Evolutionary conservation across 805 yeast genomes (phyloP).

Genomic region (Teunomyces pallodes): DNA sequence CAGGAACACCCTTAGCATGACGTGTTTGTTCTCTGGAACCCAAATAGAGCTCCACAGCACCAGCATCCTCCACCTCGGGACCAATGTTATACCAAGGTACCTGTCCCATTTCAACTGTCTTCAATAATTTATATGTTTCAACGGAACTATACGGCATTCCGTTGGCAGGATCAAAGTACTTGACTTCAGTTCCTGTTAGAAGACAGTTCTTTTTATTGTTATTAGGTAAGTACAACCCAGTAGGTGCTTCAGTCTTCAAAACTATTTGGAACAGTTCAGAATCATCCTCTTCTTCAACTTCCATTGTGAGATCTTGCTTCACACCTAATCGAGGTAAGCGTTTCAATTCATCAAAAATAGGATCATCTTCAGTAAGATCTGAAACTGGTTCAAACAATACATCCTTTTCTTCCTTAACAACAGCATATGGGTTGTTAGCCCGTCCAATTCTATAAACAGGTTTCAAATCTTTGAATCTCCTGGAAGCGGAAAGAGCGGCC

Average conservation of each 20-base stretch:
- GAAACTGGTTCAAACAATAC: conserved; percentile 32
- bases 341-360: conserved; percentile 41
- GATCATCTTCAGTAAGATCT: conserved; percentile 33
- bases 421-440: conserved; percentile 38
- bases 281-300: conserved; percentile 39
- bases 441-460: conserved; percentile 44
- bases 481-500: conserved; percentile 48
- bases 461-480: conserved; percentile 55
- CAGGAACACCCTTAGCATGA: conserved; percentile 86
- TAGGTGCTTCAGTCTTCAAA: conserved; percentile 68
- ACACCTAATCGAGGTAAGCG: conserved; percentile 64
- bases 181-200: conserved; percentile 75
- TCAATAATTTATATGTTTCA: conserved; percentile 70
- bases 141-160: conserved; percentile 86
- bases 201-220: conserved; percentile 67
- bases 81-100: conserved; percentile 51
- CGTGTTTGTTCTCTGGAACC: conserved; percentile 47
- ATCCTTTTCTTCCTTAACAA: conserved; percentile 31
- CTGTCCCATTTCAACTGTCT: conserved; percentile 45
- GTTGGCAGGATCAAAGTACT: conserved; percentile 82
- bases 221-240: conserved; percentile 68
- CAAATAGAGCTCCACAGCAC: conserved; percentile 40
- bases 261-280: conserved; percentile 42
- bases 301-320: conserved; percentile 43
- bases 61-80: conserved; percentile 55